phyloP scores from a whole-genome alignment of 2,329 filamentous ascomycete species.

The Fusarium palustre region DNA sequence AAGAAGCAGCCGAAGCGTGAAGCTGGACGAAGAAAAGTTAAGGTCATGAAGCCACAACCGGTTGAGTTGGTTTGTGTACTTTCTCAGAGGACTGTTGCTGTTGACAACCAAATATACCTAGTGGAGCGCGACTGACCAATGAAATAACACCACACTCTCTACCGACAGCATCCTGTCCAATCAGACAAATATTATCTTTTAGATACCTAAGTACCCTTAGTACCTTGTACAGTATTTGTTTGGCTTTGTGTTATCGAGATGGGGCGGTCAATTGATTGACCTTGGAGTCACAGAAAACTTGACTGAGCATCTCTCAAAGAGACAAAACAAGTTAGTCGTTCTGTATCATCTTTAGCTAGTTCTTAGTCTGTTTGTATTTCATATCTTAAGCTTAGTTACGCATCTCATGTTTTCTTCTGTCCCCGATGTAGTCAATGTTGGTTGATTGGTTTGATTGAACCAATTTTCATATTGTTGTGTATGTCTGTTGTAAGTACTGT shows the following conservation, averaged over 20 bases:
- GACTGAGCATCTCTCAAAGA: not conserved
- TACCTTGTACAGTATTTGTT: not conserved
- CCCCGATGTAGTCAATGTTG: not conserved
- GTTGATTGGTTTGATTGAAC: not conserved
- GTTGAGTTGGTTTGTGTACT: slow-evolving; percentile 52
- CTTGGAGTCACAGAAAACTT: not conserved
- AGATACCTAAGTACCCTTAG: not conserved
- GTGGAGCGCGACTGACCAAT: slow-evolving; percentile 18
- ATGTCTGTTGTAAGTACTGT: slow-evolving; percentile 4
- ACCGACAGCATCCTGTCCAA: slow-evolving; percentile 10
- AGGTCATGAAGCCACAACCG: slow-evolving; percentile 33
- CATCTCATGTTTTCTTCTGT: not conserved
- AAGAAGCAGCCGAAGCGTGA: slow-evolving; percentile 31
- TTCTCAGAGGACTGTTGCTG: slow-evolving; percentile 49
- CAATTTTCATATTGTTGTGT: slow-evolving; percentile 19
- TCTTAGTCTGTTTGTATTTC: not conserved
- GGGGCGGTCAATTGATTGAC: slow-evolving; percentile 17
- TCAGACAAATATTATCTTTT: not conserved
- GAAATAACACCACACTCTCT: slow-evolving; percentile 14
- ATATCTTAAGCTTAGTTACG: not conserved
- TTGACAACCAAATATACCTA: slow-evolving; percentile 43
- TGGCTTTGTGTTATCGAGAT: slow-evolving; percentile 1
- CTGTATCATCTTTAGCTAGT: not conserved
- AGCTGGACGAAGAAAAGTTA: slow-evolving; percentile 31
- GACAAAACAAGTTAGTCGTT: not conserved